Percentiles rank a stretch among this genome's conserved stretches.
Evolutionary conservation across 352 stramenopile species (phyloP).

Genomic region (Thraustochytrium striatum): DNA sequence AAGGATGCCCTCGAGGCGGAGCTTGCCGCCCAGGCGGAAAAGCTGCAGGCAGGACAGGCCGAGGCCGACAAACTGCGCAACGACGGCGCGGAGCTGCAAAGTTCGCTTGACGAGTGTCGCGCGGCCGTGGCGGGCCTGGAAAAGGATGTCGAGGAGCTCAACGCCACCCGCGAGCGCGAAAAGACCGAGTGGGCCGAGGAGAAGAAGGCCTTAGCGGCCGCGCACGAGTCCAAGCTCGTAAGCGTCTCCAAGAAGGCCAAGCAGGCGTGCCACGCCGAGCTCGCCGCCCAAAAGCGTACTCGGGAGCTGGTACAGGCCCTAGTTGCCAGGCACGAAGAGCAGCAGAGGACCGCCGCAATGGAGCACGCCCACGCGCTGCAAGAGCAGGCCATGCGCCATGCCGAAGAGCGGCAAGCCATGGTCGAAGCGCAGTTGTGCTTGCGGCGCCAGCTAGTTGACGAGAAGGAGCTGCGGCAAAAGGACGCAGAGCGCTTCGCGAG

Average conservation of each 20-base stretch:
- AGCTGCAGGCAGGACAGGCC: no score
- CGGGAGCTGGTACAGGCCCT: background rate
- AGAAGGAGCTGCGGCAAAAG: constrained; percentile 28
- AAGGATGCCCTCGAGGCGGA: background rate
- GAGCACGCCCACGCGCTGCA: background rate
- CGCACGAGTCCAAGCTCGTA: background rate
- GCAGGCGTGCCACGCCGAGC: background rate
- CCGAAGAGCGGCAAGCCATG: background rate
- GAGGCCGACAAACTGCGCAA: no score
- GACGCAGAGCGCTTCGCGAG: constrained; percentile 28
- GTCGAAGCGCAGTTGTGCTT: background rate
- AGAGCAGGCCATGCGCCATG: background rate
- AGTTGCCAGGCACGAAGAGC: background rate
- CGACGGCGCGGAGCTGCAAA: no score
- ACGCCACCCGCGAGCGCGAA: background rate
- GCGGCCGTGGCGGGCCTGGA: no score
- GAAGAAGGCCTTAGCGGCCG: background rate
- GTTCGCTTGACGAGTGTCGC: no score
- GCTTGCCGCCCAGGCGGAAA: background rate
- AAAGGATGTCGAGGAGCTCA: background rate
- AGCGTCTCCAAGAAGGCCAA: background rate
- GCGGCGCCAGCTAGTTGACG: constrained; percentile 16
- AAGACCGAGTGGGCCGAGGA: background rate
- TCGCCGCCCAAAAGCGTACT: background rate
- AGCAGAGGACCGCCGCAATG: no score